Base-by-base conservation (phyloP, 352 stramenopile genomes). In the Pythium chondricola region DNA sequence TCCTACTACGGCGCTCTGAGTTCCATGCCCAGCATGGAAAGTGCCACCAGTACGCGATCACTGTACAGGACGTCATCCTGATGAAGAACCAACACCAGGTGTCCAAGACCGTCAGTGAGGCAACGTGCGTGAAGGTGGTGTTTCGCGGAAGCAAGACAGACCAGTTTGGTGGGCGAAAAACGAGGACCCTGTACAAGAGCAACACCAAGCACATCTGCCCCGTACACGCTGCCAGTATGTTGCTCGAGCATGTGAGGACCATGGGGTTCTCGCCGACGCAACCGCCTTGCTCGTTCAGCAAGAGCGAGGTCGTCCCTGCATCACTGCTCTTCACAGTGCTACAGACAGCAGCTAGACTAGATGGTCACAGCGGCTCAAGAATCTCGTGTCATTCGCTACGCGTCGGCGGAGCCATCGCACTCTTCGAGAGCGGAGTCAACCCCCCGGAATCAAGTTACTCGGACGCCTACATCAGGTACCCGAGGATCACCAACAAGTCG, bases 1-100 rank as follows among this genome's bases (percentile, higher is more conserved):
- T 48, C 52, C 47, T 61, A 4, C 18, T 57, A 9, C 39, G 52
- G 41, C 36, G 30, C n/a, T 55, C 51, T 3, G 58, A 66, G 31
- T 66, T 52, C 27, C 32, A 61, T 1, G 21, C 13, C 25, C 32
- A 52, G 1, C 22, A 52, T 7, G 33, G 40, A 8, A 26, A 29
- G 16, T 31, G 29, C n/a, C 49, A 56, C 3, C 16, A 5, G 2
- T 64, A 64, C 32, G 20, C 36, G 0, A 13, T 64, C 4, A 13
- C 52, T 49, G 44, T 64, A 7, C 18, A 35, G 7, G 49, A 64
- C 35, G 33, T 63, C 26, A 3, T 20, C 5, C 25, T 47, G 3
- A 10, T 21, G 8, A 21, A 20, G 13, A 6, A 13, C 10, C 6
- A 11, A 2, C 3, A 45, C 13, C 14, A 6, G 11, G n/a, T n/a